These are phyloP conservation scores for Limonomyces culmigenus DNA, from an alignment of 1,284 basidiomycete genomes.

Conservation along the genomic window DNA sequence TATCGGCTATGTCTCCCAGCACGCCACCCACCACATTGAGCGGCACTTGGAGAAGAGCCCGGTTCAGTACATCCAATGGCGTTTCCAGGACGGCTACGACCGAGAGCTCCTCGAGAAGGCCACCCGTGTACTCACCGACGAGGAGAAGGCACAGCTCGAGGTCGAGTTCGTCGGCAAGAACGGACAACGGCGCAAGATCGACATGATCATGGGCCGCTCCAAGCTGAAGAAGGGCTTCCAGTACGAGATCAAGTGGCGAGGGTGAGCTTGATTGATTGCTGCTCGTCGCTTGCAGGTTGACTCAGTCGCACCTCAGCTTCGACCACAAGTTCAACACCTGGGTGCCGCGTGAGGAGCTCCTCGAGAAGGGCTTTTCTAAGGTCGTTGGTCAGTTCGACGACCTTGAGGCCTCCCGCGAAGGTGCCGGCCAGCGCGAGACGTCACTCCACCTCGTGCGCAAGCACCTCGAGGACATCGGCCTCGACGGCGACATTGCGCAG, in stretches of 20 bases:
- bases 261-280: too few species aligned
- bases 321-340: slow-evolving; percentile 91
- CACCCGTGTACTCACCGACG: slow-evolving; percentile 80
- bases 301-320: too few species aligned
- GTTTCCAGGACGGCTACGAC: slow-evolving; percentile 98
- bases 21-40: slow-evolving; percentile 94
- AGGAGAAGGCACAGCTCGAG: slow-evolving; percentile 73
- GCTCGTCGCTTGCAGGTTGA: too few species aligned
- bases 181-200: slow-evolving; percentile 83
- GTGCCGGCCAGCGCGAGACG: slow-evolving; percentile 80
- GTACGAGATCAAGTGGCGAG: slow-evolving; percentile 95
- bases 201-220: too few species aligned
- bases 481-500: slow-evolving; percentile 94
- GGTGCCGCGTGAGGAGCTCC: slow-evolving; percentile 81
- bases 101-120: slow-evolving; percentile 88
- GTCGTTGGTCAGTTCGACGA: slow-evolving; percentile 93
- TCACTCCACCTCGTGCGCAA: slow-evolving; percentile 67
- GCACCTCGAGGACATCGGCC: slow-evolving; percentile 85
- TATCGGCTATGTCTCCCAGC: slow-evolving; percentile 96
- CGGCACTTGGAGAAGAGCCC: slow-evolving; percentile 90
- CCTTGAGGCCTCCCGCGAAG: slow-evolving; percentile 87
- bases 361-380: slow-evolving; percentile 85
- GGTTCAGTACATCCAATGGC: slow-evolving; percentile 95
- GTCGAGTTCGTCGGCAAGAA: slow-evolving; percentile 85
- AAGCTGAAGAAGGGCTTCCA: slow-evolving; percentile 92